Evolutionary conservation across 257 asterid species (phyloP).

Genomic region (Echium plantagineum): DNA sequence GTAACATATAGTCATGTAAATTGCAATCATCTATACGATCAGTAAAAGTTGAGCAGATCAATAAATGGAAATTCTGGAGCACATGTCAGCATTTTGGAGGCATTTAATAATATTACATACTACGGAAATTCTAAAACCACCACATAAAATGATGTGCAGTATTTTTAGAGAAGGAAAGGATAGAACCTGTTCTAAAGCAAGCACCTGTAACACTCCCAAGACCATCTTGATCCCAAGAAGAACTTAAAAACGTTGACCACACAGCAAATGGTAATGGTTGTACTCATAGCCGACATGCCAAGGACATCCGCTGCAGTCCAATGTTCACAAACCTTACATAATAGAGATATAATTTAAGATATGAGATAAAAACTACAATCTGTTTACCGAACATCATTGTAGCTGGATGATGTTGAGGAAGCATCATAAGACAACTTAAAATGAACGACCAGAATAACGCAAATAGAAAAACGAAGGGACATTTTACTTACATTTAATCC

Average conservation of each 20-base stretch:
- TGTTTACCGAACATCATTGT: not conserved
- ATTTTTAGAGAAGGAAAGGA: slow-evolving; percentile 1
- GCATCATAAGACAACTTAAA: not conserved
- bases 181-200: slow-evolving; percentile 50
- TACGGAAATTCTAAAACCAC: not conserved
- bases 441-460: not conserved
- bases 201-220: slow-evolving; percentile 73
- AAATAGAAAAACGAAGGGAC: not conserved
- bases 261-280: slow-evolving; percentile 49
- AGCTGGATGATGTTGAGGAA: not conserved
- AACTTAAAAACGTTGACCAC: slow-evolving; percentile 59
- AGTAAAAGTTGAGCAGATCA: too few relatives aligned
- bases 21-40: too few relatives aligned
- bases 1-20: too few relatives aligned
- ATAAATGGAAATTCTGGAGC: too few relatives aligned
- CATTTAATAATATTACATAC: not conserved
- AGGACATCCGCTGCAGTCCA: slow-evolving; percentile 34
- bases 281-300: slow-evolving; percentile 47
- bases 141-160: not conserved
- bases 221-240: slow-evolving; percentile 73
- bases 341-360: not conserved
- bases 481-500: slow-evolving; percentile 32
- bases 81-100: too few relatives aligned
- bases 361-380: not conserved
- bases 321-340: slow-evolving; percentile 28